phyloP scores from a whole-genome alignment of 1,284 basidiomycete species.

The Athelia sp. region DNA sequence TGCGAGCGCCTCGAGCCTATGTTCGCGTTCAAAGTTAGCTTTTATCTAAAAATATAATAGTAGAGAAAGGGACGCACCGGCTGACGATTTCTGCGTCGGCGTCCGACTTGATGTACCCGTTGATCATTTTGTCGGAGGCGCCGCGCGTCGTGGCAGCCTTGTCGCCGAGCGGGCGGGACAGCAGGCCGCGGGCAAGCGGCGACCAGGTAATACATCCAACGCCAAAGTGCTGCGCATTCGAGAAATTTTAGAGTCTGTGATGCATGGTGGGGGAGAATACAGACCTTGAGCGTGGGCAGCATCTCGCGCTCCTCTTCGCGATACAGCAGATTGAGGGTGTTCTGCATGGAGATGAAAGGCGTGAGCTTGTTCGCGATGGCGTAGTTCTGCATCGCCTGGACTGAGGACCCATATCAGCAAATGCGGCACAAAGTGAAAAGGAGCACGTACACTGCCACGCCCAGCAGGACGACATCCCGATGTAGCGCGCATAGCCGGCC shows the following conservation, averaged over 20 bases:
- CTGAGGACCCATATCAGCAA: slow-evolving; percentile 13
- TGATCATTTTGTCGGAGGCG: slow-evolving; percentile 26
- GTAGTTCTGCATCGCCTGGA: slow-evolving; percentile 32
- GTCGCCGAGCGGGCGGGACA: slow-evolving; percentile 36
- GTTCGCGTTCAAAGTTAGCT: slow-evolving; percentile 3
- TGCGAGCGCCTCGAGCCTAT: slow-evolving; percentile 41
- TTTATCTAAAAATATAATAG: neutral
- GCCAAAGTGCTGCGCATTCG: slow-evolving; percentile 21
- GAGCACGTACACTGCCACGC: slow-evolving; percentile 30
- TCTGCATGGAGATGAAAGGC: too few relatives aligned
- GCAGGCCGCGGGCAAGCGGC: too few relatives aligned
- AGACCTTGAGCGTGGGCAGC: slow-evolving; percentile 36
- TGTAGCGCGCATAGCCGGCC: slow-evolving; percentile 49
- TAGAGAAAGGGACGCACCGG: slow-evolving; percentile 16
- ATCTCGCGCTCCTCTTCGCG: slow-evolving; percentile 57
- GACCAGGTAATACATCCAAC: slow-evolving; percentile 38
- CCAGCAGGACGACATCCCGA: slow-evolving; percentile 46
- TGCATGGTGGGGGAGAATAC: slow-evolving; percentile 11
- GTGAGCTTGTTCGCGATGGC: too few relatives aligned
- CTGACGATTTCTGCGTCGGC: slow-evolving; percentile 22
- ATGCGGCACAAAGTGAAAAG: neutral
- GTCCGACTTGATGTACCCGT: slow-evolving; percentile 15
- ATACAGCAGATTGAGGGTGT: slow-evolving; percentile 39
- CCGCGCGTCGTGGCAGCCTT: slow-evolving; percentile 22
- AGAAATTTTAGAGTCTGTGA: slow-evolving; percentile 13